Conservation (phyloP, 345 rosid genomes). For the Lepidium didymum region DNA sequence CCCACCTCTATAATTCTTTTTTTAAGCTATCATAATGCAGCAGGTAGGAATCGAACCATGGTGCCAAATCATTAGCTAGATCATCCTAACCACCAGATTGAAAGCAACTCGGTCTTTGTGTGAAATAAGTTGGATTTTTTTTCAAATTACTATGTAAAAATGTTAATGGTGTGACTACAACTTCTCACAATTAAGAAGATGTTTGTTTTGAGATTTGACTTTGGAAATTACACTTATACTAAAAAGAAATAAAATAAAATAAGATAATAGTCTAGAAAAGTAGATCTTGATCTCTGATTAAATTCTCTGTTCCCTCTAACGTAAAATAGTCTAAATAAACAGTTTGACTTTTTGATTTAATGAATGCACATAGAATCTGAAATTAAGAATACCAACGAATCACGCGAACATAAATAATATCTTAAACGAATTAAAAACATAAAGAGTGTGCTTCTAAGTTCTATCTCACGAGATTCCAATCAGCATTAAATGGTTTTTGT, state of each 20-base stretch:
- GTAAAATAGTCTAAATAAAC: background rate
- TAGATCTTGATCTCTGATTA: conserved; percentile 26
- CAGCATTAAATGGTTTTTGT: background rate
- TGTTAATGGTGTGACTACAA: too few species aligned
- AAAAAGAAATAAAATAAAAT: background rate
- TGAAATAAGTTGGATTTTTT: too few species aligned
- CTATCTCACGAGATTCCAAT: conserved; percentile 12
- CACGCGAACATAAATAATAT: background rate
- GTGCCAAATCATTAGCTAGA: too few species aligned
- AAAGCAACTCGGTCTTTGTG: too few species aligned
- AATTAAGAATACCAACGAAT: background rate
- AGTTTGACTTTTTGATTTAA: conserved; percentile 16
- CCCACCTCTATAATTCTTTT: too few species aligned
- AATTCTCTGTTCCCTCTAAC: conserved; percentile 11
- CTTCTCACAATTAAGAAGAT: background rate
- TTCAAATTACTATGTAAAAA: too few species aligned
- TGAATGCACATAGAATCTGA: background rate
- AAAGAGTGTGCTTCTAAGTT: background rate
- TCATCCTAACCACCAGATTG: too few species aligned
- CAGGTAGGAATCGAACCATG: too few species aligned
- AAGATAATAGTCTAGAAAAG: background rate
- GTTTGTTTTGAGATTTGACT: conserved; percentile 7
- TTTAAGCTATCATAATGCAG: too few species aligned
- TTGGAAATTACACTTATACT: background rate
- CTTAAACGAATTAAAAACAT: background rate